phyloP scores from a whole-genome alignment of 2,329 filamentous ascomycete genomes.

The Alternaria burnsii region DNA sequence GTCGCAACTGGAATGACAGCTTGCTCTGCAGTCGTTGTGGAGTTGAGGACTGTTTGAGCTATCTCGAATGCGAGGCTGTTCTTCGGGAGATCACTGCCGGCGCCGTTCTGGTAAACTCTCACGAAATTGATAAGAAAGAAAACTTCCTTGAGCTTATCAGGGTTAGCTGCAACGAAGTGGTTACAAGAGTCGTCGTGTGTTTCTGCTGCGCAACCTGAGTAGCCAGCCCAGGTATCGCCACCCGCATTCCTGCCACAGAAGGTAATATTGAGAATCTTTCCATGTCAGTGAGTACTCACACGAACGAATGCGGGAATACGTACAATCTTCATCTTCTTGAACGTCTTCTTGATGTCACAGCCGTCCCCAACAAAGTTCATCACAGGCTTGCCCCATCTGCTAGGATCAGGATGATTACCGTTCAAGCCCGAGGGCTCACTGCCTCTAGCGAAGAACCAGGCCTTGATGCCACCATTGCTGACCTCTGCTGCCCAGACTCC shows the following conservation, averaged over 20 bases:
- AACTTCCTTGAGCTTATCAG: constrained; percentile 29
- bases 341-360: constrained; percentile 55
- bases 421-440: constrained; percentile 57
- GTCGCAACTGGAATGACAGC: background rate
- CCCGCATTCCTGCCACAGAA: constrained; percentile 55
- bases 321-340: constrained; percentile 31
- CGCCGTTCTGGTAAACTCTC: constrained; percentile 13
- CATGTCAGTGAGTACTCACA: background rate
- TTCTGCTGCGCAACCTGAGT: constrained; percentile 11
- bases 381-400: constrained; percentile 52
- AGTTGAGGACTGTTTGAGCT: background rate
- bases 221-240: constrained; percentile 60
- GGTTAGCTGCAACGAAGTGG: constrained; percentile 29
- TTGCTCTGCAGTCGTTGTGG: background rate
- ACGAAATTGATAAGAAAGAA: constrained; percentile 32
- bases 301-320: background rate
- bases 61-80: background rate
- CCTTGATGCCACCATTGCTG: constrained; percentile 56
- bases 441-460: constrained; percentile 61
- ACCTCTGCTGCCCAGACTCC: constrained; percentile 62
- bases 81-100: background rate
- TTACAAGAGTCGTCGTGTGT: constrained; percentile 57
- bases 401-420: constrained; percentile 54
- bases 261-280: constrained; percentile 55
- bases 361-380: constrained; percentile 42